These are phyloP conservation scores for Amaranthus hypochondriacus DNA, from an alignment of 148 eudicot genomes.

Conservation along the genomic window DNA sequence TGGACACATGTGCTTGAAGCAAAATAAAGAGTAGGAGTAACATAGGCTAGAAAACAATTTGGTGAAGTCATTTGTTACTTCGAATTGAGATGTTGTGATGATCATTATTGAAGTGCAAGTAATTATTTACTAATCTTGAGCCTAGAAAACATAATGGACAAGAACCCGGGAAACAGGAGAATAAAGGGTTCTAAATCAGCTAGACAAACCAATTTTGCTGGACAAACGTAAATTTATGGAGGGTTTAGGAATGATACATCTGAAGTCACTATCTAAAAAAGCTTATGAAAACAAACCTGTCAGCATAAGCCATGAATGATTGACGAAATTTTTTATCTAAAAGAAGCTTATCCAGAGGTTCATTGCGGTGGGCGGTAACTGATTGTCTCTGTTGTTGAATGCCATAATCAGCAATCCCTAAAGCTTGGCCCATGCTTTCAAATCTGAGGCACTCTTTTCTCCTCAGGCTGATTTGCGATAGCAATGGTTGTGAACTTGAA, in stretches of 20 bases:
- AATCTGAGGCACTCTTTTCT: conserved; percentile 39
- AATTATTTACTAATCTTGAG: background rate
- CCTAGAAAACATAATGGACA: background rate
- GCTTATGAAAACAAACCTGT: conserved; percentile 44
- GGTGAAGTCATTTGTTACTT: too few relatives aligned
- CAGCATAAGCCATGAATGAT: conserved; percentile 84
- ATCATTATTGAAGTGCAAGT: too few relatives aligned
- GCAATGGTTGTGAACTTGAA: conserved; percentile 80
- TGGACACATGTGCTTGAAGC: too few relatives aligned
- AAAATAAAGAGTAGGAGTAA: too few relatives aligned
- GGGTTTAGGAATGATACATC: background rate
- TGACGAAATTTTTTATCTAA: conserved; percentile 58
- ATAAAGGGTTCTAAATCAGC: background rate
- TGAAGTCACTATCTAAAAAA: background rate
- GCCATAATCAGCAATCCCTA: conserved; percentile 64
- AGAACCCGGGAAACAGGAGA: background rate
- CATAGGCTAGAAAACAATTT: too few relatives aligned
- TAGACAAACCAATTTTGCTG: background rate
- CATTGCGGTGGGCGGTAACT: conserved; percentile 38
- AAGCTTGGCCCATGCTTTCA: conserved; percentile 70
- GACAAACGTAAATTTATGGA: background rate
- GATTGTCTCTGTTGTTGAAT: conserved; percentile 33
- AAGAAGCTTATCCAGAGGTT: conserved; percentile 81
- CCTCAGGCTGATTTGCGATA: conserved; percentile 72
- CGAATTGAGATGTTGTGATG: too few relatives aligned